These are phyloP conservation scores for Phyllachora maydis DNA, from an alignment of 2,329 filamentous ascomycete species.

Conservation along the genomic window DNA sequence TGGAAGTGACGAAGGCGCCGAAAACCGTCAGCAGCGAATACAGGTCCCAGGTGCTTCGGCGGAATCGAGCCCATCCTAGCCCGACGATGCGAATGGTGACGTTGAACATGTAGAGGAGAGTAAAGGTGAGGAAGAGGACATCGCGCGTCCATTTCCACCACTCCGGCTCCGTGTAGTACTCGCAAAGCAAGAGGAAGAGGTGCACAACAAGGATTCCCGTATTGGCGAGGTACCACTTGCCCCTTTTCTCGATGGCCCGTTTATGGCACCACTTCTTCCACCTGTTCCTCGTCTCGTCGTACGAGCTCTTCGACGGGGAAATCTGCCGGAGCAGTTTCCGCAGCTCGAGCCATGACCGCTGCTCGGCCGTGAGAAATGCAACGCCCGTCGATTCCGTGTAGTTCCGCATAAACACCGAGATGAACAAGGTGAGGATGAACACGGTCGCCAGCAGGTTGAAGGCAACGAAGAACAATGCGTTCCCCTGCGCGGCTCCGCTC, in stretches of 20 bases:
- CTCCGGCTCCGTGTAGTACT: conserved; percentile 57
- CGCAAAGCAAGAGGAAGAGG: conserved; percentile 61
- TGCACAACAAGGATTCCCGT: conserved; percentile 67
- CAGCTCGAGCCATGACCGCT: conserved; percentile 90
- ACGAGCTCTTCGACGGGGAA: conserved; percentile 81
- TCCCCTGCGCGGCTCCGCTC: conserved; percentile 51
- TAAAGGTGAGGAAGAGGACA: conserved; percentile 61
- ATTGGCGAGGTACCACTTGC: conserved; percentile 71
- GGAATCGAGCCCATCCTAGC: conserved; percentile 79
- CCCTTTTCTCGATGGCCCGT: conserved; percentile 80
- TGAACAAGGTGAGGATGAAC: conserved; percentile 91
- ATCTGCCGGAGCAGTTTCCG: conserved; percentile 83
- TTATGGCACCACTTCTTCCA: conserved; percentile 95
- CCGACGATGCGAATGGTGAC: conserved; percentile 69
- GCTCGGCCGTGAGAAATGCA: conserved; percentile 84
- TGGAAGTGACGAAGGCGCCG: conserved; percentile 65
- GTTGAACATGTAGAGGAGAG: conserved; percentile 64
- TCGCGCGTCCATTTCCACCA: conserved; percentile 56
- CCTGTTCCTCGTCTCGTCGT: conserved; percentile 50
- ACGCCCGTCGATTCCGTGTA: conserved; percentile 98
- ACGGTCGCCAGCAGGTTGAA: conserved; percentile 95
- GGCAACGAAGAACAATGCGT: conserved; percentile 82
- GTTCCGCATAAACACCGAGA: conserved; percentile 98
- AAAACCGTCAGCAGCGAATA: conserved; percentile 66
- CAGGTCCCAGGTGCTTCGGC: conserved; percentile 86